Base-by-base conservation (phyloP, 2,329 filamentous ascomycete species). In the Hysterium pulicare region DNA sequence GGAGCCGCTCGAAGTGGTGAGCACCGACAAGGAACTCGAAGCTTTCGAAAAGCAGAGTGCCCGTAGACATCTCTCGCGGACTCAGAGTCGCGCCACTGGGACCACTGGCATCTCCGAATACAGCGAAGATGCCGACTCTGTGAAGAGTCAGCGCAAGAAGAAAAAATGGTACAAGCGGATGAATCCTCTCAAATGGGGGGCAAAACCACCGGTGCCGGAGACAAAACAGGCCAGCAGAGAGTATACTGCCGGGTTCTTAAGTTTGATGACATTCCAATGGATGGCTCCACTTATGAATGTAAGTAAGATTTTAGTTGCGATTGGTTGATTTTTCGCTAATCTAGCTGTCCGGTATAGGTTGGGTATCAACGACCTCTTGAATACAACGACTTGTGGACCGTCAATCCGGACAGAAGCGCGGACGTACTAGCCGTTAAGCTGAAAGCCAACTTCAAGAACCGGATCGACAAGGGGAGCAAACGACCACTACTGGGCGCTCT, bases 341-440 rank as follows among this genome's bases (percentile, higher is more conserved):
- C 3, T 47, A 33, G 19, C 53, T 21, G 22, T 38, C 33, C 22
- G 15, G 15, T 46, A 19, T 44, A 88, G 83, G 79, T 82, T 30
- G 93, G 93, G 26, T 97, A 96, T 67, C 83, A 88, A 60, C 83
- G 93, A 11, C 81, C 83, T 2, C 76, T 98, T 2, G 85, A 95
- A 58, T 71, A 83, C 42, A 87, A 86, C 52, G 93, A 98, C 63
- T 82, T 98, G 44, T 97, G 90, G 85, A 71, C 76, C 1, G 86
- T 97, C 53, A 96, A 96, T 50, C 90, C 90, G 0, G 72, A 86
- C 46, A 78, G 93, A 46, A 78, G 81, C 13, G 82, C 88, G 33
- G 82, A 87, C 48, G 71, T 81, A 9, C 72, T 95, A 65, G 82
- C 86, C 6, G 66, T 70, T 6, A 84, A 76, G 51, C 71, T 95